These are phyloP conservation scores for Diplodia scrobiculata DNA, from an alignment of 2,329 filamentous ascomycete genomes.

Conservation along the genomic window DNA sequence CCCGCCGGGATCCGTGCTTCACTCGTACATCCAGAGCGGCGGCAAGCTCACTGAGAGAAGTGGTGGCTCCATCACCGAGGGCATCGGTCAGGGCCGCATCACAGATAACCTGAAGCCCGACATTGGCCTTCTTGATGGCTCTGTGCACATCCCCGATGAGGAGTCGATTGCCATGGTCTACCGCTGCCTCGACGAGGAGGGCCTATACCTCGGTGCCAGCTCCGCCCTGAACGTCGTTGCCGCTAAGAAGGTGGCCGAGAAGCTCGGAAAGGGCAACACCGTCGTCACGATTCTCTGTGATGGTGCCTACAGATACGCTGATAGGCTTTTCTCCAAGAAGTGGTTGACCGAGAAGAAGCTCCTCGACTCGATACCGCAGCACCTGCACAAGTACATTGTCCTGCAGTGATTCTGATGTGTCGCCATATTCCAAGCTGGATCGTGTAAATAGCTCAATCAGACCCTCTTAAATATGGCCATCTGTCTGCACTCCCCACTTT, in stretches of 20 bases:
- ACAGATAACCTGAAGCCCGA: constrained; percentile 94
- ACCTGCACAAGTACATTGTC: constrained; percentile 91
- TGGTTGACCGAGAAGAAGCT: constrained; percentile 89
- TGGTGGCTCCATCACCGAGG: constrained; percentile 92
- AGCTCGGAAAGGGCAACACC: constrained; percentile 82
- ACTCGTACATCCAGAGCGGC: constrained; percentile 85
- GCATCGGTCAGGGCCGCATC: constrained; percentile 92
- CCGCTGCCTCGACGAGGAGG: constrained; percentile 91
- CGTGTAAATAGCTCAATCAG: constrained; percentile 19
- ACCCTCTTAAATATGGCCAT: background rate
- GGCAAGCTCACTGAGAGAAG: constrained; percentile 78
- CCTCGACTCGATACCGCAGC: constrained; percentile 75
- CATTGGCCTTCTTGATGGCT: constrained; percentile 79
- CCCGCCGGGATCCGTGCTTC: constrained; percentile 88
- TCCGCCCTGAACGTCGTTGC: constrained; percentile 94
- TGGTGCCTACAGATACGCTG: constrained; percentile 95
- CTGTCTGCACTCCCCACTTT: too few species aligned
- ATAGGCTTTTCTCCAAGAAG: constrained; percentile 85
- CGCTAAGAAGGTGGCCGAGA: constrained; percentile 89
- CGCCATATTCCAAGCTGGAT: background rate
- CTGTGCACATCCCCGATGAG: constrained; percentile 82
- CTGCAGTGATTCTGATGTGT: constrained; percentile 46
- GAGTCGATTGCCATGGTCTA: constrained; percentile 99
- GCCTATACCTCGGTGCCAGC: constrained; percentile 90
- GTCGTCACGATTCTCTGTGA: constrained; percentile 94